Percentiles rank a stretch among this genome's conserved stretches.
phyloP scores from a whole-genome alignment of 1,284 basidiomycete species.

The Papiliotrema fonsecae region DNA sequence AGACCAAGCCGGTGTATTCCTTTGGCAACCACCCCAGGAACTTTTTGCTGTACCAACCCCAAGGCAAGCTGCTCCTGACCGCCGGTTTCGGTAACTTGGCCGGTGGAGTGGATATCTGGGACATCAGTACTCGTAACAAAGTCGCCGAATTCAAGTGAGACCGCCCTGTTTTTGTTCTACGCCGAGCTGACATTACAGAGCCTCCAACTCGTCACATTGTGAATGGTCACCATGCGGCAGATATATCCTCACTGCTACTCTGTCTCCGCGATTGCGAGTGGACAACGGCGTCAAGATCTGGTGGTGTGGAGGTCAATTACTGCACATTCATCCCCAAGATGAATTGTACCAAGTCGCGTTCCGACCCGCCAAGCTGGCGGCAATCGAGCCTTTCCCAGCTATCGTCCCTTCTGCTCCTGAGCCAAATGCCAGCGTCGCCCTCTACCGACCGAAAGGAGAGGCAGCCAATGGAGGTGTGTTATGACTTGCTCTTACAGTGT shows the following conservation, averaged over 20 bases:
- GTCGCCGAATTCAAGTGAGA: constrained; percentile 62
- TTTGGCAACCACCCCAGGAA: constrained; percentile 87
- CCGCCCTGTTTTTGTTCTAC: background rate
- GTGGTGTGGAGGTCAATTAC: constrained; percentile 81
- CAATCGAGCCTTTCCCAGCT: constrained; percentile 65
- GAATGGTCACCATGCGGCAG: constrained; percentile 95
- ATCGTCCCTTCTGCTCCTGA: constrained; percentile 70
- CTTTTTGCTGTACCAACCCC: constrained; percentile 91
- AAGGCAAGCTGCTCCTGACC: constrained; percentile 78
- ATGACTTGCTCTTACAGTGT: background rate
- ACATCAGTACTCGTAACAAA: constrained; percentile 79
- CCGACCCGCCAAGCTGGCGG: constrained; percentile 67
- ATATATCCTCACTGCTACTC: constrained; percentile 86
- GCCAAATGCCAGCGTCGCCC: constrained; percentile 59
- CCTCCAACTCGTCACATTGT: constrained; percentile 86
- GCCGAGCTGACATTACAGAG: constrained; percentile 52
- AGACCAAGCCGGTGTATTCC: constrained; percentile 81
- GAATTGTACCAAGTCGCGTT: constrained; percentile 78
- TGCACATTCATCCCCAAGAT: constrained; percentile 81
- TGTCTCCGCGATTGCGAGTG: constrained; percentile 88
- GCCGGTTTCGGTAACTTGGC: constrained; percentile 96
- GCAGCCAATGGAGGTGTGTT: constrained; percentile 41
- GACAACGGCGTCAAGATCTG: constrained; percentile 96
- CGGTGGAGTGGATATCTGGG: constrained; percentile 87
- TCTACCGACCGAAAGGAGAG: constrained; percentile 46